Conservation (phyloP, 148 eudicot species). For the Camellia granthamiana region DNA sequence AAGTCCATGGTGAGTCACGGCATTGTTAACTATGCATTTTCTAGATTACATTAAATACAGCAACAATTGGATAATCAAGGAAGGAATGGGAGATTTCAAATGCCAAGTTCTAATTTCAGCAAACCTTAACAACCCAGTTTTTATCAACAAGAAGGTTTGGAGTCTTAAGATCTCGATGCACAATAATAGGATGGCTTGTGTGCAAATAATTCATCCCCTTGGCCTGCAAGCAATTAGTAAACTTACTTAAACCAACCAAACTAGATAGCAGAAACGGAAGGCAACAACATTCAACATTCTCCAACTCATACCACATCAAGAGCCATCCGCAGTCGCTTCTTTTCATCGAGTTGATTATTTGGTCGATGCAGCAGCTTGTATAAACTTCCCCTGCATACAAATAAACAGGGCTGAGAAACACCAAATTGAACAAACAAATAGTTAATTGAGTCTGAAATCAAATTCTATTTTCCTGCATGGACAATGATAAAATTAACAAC, state of each 20-base stretch:
- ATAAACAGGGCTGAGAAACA: neutral
- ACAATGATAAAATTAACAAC: neutral
- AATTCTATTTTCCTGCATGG: slow-evolving; percentile 9
- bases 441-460: neutral
- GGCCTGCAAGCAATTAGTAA: slow-evolving; percentile 55
- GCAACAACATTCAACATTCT: slow-evolving; percentile 6
- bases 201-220: slow-evolving; percentile 99
- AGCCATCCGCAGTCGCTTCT: slow-evolving; percentile 86
- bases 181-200: slow-evolving; percentile 82
- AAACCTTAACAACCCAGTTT: slow-evolving; percentile 96
- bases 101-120: slow-evolving; percentile 13
- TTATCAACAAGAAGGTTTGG: slow-evolving; percentile 97
- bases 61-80: neutral
- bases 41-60: neutral
- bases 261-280: neutral
- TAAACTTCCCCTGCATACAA: slow-evolving; percentile 78
- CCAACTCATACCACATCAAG: slow-evolving; percentile 80
- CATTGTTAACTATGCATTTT: neutral
- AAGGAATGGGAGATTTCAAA: neutral
- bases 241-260: slow-evolving; percentile 10
- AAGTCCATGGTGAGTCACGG: neutral
- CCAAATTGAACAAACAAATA: neutral
- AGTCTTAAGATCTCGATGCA: slow-evolving; percentile 94
- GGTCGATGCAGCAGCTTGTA: slow-evolving; percentile 84
- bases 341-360: slow-evolving; percentile 72